Conservation (phyloP, 805 yeast genomes). For the Candida germanica region DNA sequence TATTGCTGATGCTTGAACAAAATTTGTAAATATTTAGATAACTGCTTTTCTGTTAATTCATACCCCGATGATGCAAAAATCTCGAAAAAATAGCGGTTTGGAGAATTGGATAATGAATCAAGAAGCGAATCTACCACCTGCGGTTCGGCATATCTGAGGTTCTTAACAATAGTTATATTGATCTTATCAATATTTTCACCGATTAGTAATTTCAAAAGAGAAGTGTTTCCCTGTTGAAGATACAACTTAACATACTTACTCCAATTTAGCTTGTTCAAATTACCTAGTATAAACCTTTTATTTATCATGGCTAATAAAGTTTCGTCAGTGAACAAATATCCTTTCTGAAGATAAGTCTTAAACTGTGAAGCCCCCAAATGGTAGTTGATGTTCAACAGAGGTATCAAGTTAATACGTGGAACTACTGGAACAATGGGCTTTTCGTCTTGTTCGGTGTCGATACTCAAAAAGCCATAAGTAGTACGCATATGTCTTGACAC, state of each 20-base stretch:
- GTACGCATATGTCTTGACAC: neutral
- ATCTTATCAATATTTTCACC: slow-evolving; percentile 13
- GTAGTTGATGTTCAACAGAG: slow-evolving; percentile 26
- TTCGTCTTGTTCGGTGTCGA: slow-evolving; percentile 9
- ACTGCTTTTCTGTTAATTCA: slow-evolving; percentile 6
- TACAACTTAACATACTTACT: slow-evolving; percentile 6
- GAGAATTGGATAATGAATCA: neutral
- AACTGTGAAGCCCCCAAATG: slow-evolving; percentile 25
- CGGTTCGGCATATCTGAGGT: slow-evolving; percentile 2
- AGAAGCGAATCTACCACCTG: slow-evolving; percentile 3
- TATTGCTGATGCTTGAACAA: slow-evolving; percentile 4
- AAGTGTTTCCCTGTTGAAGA: slow-evolving; percentile 1
- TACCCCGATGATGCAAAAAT: slow-evolving; percentile 7
- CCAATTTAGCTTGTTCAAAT: slow-evolving; percentile 6
- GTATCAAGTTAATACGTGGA: slow-evolving; percentile 20
- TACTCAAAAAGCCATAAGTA: slow-evolving; percentile 1
- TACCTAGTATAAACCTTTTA: slow-evolving; percentile 20
- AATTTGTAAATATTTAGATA: slow-evolving; percentile 5
- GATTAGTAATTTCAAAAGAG: slow-evolving; percentile 8
- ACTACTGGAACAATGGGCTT: slow-evolving; percentile 9
- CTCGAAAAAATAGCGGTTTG: slow-evolving; percentile 9
- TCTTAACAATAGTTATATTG: slow-evolving; percentile 10
- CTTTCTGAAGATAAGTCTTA: slow-evolving; percentile 25
- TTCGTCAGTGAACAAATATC: slow-evolving; percentile 25
- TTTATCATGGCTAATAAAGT: slow-evolving; percentile 34